Base-by-base conservation (phyloP, 2,329 filamentous ascomycete genomes). In the Aspergillus eucalypticola region DNA sequence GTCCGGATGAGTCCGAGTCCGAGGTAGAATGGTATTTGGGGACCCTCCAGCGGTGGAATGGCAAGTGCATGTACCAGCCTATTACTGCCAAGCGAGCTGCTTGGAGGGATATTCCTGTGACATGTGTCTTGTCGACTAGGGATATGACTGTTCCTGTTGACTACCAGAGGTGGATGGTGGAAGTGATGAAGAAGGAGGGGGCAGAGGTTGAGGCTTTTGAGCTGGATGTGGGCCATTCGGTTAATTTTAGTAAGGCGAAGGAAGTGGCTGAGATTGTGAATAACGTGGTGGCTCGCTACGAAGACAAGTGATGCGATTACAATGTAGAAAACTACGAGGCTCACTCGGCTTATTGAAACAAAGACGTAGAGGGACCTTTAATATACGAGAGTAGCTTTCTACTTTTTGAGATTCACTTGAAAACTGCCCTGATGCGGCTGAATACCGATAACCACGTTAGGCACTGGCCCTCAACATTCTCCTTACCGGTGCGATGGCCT, bases 151-250 rank as follows among this genome's bases (percentile, higher is more conserved):
- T 59, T 29, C 56, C 53, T 42, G 17, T 59, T 6, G 23, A 19
- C 3, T 59, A 59, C 38, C 60, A 61, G 60, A 44, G 38, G 39
- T 19, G 21, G 13, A 53, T 61, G 52, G 50, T 61, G 15, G 52
- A 49, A 32, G 32, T 7, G 15, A 27, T 56, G 27, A 15, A 19
- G 8, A 11, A 15, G 35, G 39, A 53, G 21, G 56, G 60, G 7
- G 27, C 13, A 15, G 42, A 29, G 25, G 46, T 59, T 15, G 46
- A 41, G 25, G 21, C 13, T 11, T 17, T 53, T 44, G 52, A 59
- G 48, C 8, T 61, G 38, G 52, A 56, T 3, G 32, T 52, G 3
- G 60, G 56, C 2, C 60, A 59, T 54, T 52, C 56, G 48, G 35
- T 51, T 8, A 25, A 48, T n/a, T 35, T 59, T 8, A 59, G 41